These are phyloP conservation scores for Penicillium sp. DNA, from an alignment of 2,329 filamentous ascomycete genomes.

Conservation along the genomic window DNA sequence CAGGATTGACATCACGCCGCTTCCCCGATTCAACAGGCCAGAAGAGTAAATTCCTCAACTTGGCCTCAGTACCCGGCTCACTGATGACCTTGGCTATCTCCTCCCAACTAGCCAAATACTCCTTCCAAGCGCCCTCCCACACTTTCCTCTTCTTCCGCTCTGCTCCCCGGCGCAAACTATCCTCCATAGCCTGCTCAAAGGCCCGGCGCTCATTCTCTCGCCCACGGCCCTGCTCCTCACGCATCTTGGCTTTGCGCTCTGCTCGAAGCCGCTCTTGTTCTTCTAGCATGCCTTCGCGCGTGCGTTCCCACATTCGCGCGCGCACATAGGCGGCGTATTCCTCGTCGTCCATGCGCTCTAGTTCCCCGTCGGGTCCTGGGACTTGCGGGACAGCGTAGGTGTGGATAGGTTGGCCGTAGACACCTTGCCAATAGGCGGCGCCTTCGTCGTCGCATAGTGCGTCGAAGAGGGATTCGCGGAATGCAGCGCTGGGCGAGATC, in stretches of 20 bases:
- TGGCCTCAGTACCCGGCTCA: slow-evolving; percentile 5
- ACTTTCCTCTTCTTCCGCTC: slow-evolving; percentile 47
- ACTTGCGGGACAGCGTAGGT: slow-evolving; percentile 57
- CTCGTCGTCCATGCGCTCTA: slow-evolving; percentile 87
- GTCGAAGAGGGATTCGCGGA: slow-evolving; percentile 91
- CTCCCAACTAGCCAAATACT: slow-evolving; percentile 63
- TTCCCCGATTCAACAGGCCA: slow-evolving; percentile 69
- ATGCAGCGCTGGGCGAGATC: slow-evolving; percentile 67
- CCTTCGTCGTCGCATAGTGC: slow-evolving; percentile 96
- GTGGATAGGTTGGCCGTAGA: slow-evolving; percentile 96
- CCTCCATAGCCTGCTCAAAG: slow-evolving; percentile 62
- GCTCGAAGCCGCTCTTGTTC: slow-evolving; percentile 62
- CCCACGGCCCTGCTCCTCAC: slow-evolving; percentile 31
- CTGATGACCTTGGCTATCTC: slow-evolving; percentile 33
- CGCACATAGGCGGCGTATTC: slow-evolving; percentile 85
- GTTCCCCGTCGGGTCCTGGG: slow-evolving; percentile 50
- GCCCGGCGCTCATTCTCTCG: slow-evolving; percentile 25
- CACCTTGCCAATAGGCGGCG: slow-evolving; percentile 86
- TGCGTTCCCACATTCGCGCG: slow-evolving; percentile 91
- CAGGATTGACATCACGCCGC: slow-evolving; percentile 52
- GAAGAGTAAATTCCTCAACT: slow-evolving; percentile 47
- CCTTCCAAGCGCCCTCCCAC: slow-evolving; percentile 59
- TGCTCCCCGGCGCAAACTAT: slow-evolving; percentile 62
- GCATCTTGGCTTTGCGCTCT: slow-evolving; percentile 47
- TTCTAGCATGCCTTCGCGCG: slow-evolving; percentile 74